Conservation (phyloP, 1,284 basidiomycete species). For the Ganoderma boninense region DNA sequence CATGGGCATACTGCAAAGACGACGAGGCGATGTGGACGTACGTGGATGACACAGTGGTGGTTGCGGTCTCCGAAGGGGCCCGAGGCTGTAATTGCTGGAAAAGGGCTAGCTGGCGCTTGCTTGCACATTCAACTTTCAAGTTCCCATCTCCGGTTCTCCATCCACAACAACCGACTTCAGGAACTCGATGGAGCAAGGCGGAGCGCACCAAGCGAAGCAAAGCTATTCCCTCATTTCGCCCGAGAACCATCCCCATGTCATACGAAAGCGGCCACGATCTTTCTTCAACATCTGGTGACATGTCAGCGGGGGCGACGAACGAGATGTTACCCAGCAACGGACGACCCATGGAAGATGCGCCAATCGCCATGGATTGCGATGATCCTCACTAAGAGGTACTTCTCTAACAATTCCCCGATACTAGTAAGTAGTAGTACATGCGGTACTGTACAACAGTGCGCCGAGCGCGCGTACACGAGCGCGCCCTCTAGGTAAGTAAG, state of each 20-base stretch:
- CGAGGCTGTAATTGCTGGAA: no score
- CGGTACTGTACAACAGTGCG: slow-evolving; percentile 4
- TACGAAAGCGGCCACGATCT: neutral
- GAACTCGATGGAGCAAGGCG: neutral
- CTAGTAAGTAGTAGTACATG: neutral
- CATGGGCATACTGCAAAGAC: no score
- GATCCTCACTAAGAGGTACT: neutral
- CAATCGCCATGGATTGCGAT: neutral
- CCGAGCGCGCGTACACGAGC: neutral
- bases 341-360: neutral
- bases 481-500: neutral
- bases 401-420: neutral
- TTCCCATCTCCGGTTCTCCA: no score
- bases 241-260: no score
- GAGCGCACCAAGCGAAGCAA: neutral
- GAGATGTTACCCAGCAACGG: neutral
- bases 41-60: neutral
- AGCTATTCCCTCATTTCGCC: neutral
- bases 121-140: no score
- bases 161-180: neutral
- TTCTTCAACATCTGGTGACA: neutral
- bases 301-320: neutral
- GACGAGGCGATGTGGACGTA: no score
- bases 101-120: neutral
- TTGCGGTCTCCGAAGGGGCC: neutral